Evolutionary conservation across 306 rosid species (phyloP), one percentile per base, ranked within the genome.

Genomic region (Vigna radiata): DNA sequence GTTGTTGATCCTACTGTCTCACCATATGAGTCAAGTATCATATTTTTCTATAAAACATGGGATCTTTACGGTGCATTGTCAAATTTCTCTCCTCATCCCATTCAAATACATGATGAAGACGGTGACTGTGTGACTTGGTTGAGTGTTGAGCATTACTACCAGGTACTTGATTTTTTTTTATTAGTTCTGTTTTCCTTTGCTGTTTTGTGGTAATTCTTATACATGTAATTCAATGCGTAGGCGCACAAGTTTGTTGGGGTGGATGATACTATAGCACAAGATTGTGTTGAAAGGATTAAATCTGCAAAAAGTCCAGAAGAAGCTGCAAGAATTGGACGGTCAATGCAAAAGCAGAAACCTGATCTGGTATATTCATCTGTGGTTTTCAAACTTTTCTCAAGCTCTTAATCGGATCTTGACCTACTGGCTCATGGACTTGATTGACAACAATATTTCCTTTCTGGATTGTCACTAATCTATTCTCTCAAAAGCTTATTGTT

Each of bases 91-190:
- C 96, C 95, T 69, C 98, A 94, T 77, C 85, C 92, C 62, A 88
- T 94, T 82, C 87, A 88, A 80, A 83, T 92, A 86, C 84, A 84
- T 7, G 90, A 87, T 73, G 92, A 71, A 43, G 87, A 86, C 85
- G 96, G 95, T 64, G 86, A 82, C 82, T 76, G 77, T 65, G 59
- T 55, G 75, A 87, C 93, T 80, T 95, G 96, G 97, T 63, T 76
- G 84, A 95, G 90, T 44, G 93, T 95, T 33, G 98, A 95, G 81
- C 97, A 95, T 85, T 95, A 90, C 82, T 95, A 95, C 77, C 97
- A 95, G 97, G 98, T 95, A 79, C 74, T 67, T 82, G 14, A n/a
- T 21, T 66, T 21, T 79, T 79, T 79, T 56, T 50, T 23, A 39
- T 72, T 55, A 25, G 19, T 75, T 72, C 14, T 54, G 27, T 66